Evolutionary conservation across 1,284 basidiomycete genomes (phyloP), one percentile per base, ranked within the genome.

Genomic region (Thelephora terrestris): DNA sequence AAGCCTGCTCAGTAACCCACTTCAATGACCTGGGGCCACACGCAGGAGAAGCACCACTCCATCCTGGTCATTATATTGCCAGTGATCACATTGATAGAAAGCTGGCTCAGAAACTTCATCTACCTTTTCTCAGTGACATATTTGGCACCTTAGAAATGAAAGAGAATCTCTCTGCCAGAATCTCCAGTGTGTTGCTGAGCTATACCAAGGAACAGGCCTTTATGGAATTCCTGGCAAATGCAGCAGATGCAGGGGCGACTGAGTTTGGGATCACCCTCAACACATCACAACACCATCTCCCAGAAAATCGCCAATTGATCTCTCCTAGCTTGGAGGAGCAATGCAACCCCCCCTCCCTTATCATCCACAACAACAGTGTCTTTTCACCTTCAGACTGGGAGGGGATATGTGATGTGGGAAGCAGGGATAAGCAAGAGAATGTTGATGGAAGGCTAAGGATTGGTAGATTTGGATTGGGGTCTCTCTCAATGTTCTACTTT

Each of bases 191-290:
- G 9, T 57, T 75, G 23, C 56, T 57, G 12, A 61, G 70, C 17
- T 74, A 76, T 45, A 64, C 64, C 1, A 57, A 64, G 7, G 57
- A 62, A 3, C 69, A 74, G 48, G 63, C 70, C 7, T 57, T 71
- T 21, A 66, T 64, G 7, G 74, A 77, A 48, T 73, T 75, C 51
- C 52, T 76, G 10, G 75, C 75, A 2, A 77, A 77, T 52, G 74
- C 74, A 5, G 60, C 62, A 2, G 75, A 76, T 51, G 74, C 74
- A 0, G 62, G 62, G 16, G 74, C 73, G 0, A 66, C 57, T 1
- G 47, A 57, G 5, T 73, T 74, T 52, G 53, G 58, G 10, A 51
- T 76, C 7, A 46, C 70, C 2, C 32, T 72, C 7, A 69, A 73
- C 47, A 56, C 64, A 17, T 51, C 55, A 32, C 29, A 38, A 14